phyloP scores from a whole-genome alignment of 2,329 filamentous ascomycete species.

The Claviceps spartinae region DNA sequence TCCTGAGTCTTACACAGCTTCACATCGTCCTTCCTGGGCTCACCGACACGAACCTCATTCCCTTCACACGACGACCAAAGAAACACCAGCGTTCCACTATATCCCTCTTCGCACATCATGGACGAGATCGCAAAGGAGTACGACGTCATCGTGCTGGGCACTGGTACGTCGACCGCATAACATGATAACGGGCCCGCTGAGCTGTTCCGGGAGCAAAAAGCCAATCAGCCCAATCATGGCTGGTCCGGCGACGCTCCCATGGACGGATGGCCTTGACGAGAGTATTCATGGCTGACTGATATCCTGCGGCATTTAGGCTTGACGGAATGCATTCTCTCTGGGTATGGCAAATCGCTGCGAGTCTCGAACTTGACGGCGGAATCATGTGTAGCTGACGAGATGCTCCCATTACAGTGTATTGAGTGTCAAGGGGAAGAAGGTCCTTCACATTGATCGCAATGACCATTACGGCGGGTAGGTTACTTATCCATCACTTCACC shows the following conservation, averaged over 20 bases:
- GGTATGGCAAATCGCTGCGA: conserved; percentile 44
- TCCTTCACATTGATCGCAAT: conserved; percentile 96
- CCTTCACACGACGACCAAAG: neutral
- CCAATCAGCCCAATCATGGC: neutral
- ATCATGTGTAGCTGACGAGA: conserved; percentile 19
- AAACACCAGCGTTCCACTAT: neutral
- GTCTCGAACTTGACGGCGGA: neutral
- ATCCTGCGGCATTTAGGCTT: conserved; percentile 45
- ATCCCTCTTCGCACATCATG: conserved; percentile 41
- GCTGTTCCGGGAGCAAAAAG: neutral
- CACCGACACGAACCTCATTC: neutral
- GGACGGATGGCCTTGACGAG: neutral
- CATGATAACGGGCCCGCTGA: neutral
- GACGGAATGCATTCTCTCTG: conserved; percentile 97
- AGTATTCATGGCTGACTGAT: conserved; percentile 9
- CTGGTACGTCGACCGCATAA: conserved; percentile 49
- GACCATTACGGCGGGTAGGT: conserved; percentile 93
- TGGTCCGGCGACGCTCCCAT: neutral
- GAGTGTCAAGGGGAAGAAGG: conserved; percentile 98
- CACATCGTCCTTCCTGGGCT: neutral
- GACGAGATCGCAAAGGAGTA: conserved; percentile 98
- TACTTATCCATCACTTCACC: neutral
- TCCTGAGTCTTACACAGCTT: conserved; percentile 3
- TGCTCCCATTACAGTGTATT: conserved; percentile 46
- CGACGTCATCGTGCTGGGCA: conserved; percentile 97